Evolutionary conservation across 257 asterid genomes (phyloP).

Genomic region (Primulina tabacum): DNA sequence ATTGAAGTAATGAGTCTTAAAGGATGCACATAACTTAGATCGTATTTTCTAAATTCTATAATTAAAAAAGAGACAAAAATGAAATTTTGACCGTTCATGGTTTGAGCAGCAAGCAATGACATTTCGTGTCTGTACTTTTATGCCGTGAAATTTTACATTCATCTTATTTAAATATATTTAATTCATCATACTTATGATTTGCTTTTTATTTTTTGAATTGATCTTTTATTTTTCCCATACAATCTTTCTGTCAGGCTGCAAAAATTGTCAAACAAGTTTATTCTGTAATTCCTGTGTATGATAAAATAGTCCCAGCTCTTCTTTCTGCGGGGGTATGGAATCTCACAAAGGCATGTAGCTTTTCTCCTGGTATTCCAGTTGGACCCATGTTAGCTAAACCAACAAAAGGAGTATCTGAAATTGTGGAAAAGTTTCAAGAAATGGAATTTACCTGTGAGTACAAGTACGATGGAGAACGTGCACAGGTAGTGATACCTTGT

Average conservation of each 20-base stretch:
- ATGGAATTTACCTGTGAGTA: slow-evolving; percentile 93
- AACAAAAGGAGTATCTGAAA: slow-evolving; percentile 92
- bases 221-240: slow-evolving; percentile 12
- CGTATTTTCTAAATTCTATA: too few species aligned
- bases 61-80: not conserved
- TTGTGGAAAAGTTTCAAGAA: slow-evolving; percentile 86
- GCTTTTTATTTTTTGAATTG: slow-evolving; percentile 9
- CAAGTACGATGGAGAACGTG: slow-evolving; percentile 98
- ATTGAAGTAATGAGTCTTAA: not conserved
- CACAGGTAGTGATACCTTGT: slow-evolving; percentile 60
- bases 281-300: slow-evolving; percentile 89
- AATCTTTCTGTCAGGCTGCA: slow-evolving; percentile 66
- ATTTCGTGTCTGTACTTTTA: slow-evolving; percentile 15
- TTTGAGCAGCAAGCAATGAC: too few species aligned
- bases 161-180: slow-evolving; percentile 1
- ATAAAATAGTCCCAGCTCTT: slow-evolving; percentile 75
- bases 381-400: slow-evolving; percentile 99
- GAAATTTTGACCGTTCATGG: too few species aligned
- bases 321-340: slow-evolving; percentile 91
- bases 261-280: slow-evolving; percentile 82
- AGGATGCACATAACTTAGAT: not conserved
- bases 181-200: slow-evolving; percentile 6
- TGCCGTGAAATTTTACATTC: slow-evolving; percentile 16
- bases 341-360: slow-evolving; percentile 70
- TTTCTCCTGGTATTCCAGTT: slow-evolving; percentile 90